These are phyloP conservation scores for Paratrimastix pyriformis DNA, from an alignment of 78 protist species.

Conservation along the genomic window DNA sequence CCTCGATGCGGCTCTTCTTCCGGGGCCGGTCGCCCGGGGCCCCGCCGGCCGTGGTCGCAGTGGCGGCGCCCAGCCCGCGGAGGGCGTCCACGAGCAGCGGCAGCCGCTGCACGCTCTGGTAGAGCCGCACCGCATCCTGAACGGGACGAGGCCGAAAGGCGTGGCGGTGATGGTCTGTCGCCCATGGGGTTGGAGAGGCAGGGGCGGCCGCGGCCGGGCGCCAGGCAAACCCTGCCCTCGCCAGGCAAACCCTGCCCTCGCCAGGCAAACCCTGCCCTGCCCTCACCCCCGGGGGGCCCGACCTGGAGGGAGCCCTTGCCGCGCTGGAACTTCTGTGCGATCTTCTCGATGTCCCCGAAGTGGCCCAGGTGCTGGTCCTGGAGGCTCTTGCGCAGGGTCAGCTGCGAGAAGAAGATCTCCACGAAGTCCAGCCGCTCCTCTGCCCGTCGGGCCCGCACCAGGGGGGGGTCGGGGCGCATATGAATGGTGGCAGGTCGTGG, in stretches of 20 bases:
- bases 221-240: too few species aligned
- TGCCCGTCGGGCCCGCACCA: neutral
- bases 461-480: neutral
- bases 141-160: neutral
- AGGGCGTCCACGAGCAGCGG: neutral
- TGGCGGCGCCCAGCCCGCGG: too few species aligned
- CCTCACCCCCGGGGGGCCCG: too few species aligned
- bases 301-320: constrained; percentile 28
- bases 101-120: constrained; percentile 11
- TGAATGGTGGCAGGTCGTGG: too few species aligned
- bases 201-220: too few species aligned
- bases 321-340: constrained; percentile 20
- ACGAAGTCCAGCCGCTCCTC: constrained; percentile 50
- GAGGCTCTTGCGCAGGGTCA: constrained; percentile 22
- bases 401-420: constrained; percentile 33
- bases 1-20: neutral
- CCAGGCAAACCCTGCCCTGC: too few species aligned
- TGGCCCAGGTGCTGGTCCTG: constrained; percentile 3
- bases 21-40: neutral
- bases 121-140: constrained; percentile 16
- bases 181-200: too few species aligned
- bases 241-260: too few species aligned
- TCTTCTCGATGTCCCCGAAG: constrained; percentile 46
- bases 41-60: too few species aligned
- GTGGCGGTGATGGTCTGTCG: too few species aligned